phyloP scores from a whole-genome alignment of 1,284 basidiomycete species.

The Xanthoconium separans region DNA sequence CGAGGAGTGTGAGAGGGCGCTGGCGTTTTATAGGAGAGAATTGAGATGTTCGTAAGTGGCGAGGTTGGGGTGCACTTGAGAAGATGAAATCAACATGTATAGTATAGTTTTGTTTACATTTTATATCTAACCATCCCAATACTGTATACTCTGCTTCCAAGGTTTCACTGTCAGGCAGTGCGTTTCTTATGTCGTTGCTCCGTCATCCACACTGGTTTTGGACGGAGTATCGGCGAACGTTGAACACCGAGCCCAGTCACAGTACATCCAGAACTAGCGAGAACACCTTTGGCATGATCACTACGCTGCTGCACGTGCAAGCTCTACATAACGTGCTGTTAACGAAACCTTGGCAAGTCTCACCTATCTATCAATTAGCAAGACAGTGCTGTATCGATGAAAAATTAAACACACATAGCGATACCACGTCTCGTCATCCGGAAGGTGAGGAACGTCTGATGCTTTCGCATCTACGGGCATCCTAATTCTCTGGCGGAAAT shows the following conservation, averaged over 20 bases:
- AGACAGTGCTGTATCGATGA: background rate
- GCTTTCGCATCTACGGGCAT: slow-evolving; percentile 28
- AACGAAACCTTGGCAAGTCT: slow-evolving; percentile 17
- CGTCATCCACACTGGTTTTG: no score
- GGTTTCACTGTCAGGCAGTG: background rate
- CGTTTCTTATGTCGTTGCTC: no score
- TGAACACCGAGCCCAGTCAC: no score
- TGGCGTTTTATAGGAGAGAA: slow-evolving; percentile 26
- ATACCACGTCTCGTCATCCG: slow-evolving; percentile 31
- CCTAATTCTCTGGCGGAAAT: slow-evolving; percentile 17
- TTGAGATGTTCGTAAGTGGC: background rate
- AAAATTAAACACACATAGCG: slow-evolving; percentile 18
- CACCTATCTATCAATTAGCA: slow-evolving; percentile 12
- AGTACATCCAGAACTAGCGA: no score
- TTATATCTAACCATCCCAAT: slow-evolving; percentile 16
- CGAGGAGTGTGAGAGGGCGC: slow-evolving; percentile 29
- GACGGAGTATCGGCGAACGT: no score
- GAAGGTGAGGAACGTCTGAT: slow-evolving; percentile 24
- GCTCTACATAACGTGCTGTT: slow-evolving; percentile 24
- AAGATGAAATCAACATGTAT: slow-evolving; percentile 4
- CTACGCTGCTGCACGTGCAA: slow-evolving; percentile 12
- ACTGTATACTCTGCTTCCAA: slow-evolving; percentile 8
- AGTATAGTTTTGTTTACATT: slow-evolving; percentile 25
- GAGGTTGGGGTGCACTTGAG: background rate
- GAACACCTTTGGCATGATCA: background rate